Conservation (phyloP, 306 rosid genomes). For the Amphicarpaea edgeworthii region DNA sequence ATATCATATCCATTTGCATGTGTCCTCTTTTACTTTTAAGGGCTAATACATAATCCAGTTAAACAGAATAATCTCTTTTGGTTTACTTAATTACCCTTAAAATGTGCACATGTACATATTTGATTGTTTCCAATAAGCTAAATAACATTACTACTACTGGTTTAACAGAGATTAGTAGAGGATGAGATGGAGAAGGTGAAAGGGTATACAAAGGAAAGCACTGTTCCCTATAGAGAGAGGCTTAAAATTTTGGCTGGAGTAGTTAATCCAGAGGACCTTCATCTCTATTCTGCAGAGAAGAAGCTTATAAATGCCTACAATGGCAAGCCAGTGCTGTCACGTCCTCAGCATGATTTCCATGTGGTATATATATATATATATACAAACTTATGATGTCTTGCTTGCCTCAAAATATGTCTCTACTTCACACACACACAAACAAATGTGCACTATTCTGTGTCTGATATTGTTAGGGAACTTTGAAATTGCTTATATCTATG, state of each 20-base stretch:
- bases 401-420: neutral
- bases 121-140: slow-evolving; percentile 1
- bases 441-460: neutral
- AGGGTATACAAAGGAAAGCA: slow-evolving; percentile 66
- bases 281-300: slow-evolving; percentile 70
- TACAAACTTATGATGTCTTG: neutral
- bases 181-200: slow-evolving; percentile 83
- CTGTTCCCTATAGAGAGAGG: slow-evolving; percentile 79
- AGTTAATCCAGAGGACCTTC: slow-evolving; percentile 87
- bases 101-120: neutral
- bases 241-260: slow-evolving; percentile 82
- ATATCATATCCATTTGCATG: neutral
- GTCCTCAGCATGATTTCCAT: slow-evolving; percentile 89
- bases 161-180: slow-evolving; percentile 69
- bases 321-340: slow-evolving; percentile 92
- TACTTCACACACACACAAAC: neutral
- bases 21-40: neutral
- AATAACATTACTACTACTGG: slow-evolving; percentile 27
- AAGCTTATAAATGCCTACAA: slow-evolving; percentile 81
- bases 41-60: neutral
- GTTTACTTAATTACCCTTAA: neutral
- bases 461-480: neutral
- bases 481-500: neutral
- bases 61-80: neutral
- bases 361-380: too few species aligned